A percentile compares a stretch with the other conserved stretches of the same genome.
phyloP scores from a whole-genome alignment of 2,329 filamentous ascomycete species.

The Colletotrichum endophyticum region DNA sequence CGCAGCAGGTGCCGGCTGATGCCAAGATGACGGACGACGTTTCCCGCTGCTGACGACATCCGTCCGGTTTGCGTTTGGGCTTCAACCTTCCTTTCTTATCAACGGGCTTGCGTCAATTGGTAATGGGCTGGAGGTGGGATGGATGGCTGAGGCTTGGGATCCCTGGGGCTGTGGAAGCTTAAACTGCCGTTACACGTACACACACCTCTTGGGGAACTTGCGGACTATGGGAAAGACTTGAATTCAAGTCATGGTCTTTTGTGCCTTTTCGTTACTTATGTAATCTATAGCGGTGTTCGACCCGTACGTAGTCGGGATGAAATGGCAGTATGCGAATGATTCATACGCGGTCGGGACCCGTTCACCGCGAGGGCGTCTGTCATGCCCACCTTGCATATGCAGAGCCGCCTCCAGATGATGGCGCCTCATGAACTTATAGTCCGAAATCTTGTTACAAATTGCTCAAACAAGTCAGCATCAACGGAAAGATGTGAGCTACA shows the following conservation, averaged over 20 bases:
- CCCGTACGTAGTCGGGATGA: rapidly evolving
- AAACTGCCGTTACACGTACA: neutral
- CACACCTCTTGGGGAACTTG: neutral
- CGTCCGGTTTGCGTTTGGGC: neutral
- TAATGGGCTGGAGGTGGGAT: neutral
- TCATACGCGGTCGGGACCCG: neutral
- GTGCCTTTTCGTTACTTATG: neutral
- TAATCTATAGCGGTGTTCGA: neutral
- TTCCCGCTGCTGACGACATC: neutral
- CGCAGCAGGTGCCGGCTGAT: neutral
- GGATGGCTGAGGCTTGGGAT: neutral
- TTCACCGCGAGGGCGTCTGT: neutral
- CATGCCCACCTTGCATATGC: rapidly evolving
- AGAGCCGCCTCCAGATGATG: neutral
- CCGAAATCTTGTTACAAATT: neutral
- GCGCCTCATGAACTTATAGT: neutral
- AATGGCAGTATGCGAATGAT: neutral
- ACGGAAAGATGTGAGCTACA: neutral
- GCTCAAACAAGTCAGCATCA: neutral
- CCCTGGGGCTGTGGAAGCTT: neutral
- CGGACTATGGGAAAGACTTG: neutral
- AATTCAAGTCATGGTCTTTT: neutral
- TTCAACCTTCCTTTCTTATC: neutral
- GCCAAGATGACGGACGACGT: neutral
- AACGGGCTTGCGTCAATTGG: neutral